A percentile compares a stretch with the other conserved stretches of the same genome.
These are phyloP conservation scores for Phytophthora litchii DNA, from an alignment of 352 stramenopile genomes.

Conservation along the genomic window DNA sequence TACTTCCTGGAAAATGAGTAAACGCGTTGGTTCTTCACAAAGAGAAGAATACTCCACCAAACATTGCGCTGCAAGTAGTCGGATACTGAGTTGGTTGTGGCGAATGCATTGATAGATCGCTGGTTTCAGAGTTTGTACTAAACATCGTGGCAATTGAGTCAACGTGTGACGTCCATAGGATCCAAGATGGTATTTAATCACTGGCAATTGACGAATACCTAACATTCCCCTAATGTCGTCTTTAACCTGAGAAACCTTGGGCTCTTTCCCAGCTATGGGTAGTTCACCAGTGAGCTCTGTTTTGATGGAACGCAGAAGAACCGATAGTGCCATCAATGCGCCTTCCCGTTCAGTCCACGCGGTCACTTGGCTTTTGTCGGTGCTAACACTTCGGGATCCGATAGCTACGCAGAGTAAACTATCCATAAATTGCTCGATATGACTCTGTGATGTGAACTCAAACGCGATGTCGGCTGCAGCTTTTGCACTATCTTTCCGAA, in stretches of 20 bases:
- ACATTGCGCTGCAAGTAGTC: slow-evolving; percentile 55
- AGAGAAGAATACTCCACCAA: slow-evolving; percentile 52
- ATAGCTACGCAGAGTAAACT: slow-evolving; percentile 46
- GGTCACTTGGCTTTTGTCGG: slow-evolving; percentile 30
- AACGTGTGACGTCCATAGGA: slow-evolving; percentile 9
- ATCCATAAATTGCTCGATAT: slow-evolving; percentile 50
- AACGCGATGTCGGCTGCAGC: slow-evolving; percentile 29
- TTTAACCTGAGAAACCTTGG: slow-evolving; percentile 31
- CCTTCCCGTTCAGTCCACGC: slow-evolving; percentile 57
- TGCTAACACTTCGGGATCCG: slow-evolving; percentile 28
- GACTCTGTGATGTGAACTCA: slow-evolving; percentile 30
- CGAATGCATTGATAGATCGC: slow-evolving; percentile 60
- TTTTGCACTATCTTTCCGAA: slow-evolving; percentile 58
- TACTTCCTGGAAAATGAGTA: slow-evolving; percentile 73
- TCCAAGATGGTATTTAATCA: slow-evolving; percentile 39
- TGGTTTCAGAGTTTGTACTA: slow-evolving; percentile 53
- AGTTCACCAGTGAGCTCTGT: slow-evolving; percentile 1
- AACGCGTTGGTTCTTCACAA: slow-evolving; percentile 54
- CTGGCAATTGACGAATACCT: neutral
- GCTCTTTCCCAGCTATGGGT: slow-evolving; percentile 8
- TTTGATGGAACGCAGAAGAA: slow-evolving; percentile 42
- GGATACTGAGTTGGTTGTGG: slow-evolving; percentile 62
- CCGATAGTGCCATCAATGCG: slow-evolving; percentile 45
- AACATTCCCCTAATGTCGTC: slow-evolving; percentile 38
- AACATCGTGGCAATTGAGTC: slow-evolving; percentile 29